Evolutionary conservation across 108 stramenopile species (phyloP), one percentile per base, ranked within the genome.

Genomic region (Mediolabrus comicus): DNA sequence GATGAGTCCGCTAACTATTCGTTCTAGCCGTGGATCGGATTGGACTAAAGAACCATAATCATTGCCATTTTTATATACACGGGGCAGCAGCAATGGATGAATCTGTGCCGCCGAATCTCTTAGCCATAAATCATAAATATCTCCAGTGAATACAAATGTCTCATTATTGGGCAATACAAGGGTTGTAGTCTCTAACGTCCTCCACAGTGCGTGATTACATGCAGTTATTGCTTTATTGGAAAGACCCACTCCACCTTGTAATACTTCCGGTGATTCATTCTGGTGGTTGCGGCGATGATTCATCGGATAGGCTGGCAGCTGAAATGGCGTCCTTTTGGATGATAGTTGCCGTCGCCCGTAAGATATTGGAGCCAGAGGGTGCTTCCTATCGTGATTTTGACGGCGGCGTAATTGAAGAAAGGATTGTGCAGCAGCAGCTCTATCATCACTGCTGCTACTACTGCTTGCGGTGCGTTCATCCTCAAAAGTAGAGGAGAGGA

Each of bases 81-180:
- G 63, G 28, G 82, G 82, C n/a, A 80, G 26, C n/a, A 84, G 31
- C 3, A 84, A 67, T 13, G 91, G 87, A 59, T 84, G 69, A 46
- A 94, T 77, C 68, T 94, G 92, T n/a, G 79, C 83, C 13, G 80
- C 72, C 2, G 76, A 79, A 65, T 93, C 92, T 2, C 92, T 83
- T 19, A 90, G 69, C 92, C 92, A 93, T 57, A 93, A 59, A 46
- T 83, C 84, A 12, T 78, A 59, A 43, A 93, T 93, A 52, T 93
- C 92, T 9, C 92, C 92, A 1, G 92, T 93, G 28, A 86, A 71
- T n/a, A 90, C 65, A 54, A 88, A 94, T 12, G 85, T 77, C 63
- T 89, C 87, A 5, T 78, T 38, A 62, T 74, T 71, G 6, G 72
- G 74, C 34, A 81, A 67, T 17, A 82, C 69, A 28, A 66, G 57